phyloP scores from a whole-genome alignment of 83 land plant genomes.

The Picea abies region DNA sequence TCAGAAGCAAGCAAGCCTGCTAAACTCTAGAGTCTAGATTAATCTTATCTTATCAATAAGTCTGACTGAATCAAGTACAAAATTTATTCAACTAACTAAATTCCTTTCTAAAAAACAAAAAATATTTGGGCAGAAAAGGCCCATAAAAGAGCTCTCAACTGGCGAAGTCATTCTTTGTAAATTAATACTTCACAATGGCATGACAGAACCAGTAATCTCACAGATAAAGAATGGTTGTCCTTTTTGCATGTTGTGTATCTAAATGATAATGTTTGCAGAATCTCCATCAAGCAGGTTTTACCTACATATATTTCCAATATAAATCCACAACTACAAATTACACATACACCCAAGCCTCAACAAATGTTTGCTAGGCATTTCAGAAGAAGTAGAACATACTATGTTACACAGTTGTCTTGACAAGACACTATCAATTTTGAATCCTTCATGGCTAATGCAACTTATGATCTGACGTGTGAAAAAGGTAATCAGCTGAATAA shows the following conservation, averaged over 20 bases:
- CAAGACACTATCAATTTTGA: too few species aligned
- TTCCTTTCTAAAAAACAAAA: neutral
- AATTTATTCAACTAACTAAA: neutral
- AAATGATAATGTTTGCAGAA: neutral
- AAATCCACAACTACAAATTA: neutral
- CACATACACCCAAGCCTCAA: too few species aligned
- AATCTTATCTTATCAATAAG: too few species aligned
- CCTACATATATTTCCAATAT: neutral
- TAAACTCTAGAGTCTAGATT: too few species aligned
- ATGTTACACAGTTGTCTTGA: too few species aligned
- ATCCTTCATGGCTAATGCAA: too few species aligned
- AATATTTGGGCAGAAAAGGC: neutral
- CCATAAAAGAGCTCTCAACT: neutral
- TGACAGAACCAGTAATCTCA: neutral
- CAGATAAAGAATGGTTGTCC: too few species aligned
- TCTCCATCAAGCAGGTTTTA: neutral
- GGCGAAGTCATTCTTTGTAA: neutral
- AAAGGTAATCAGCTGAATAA: too few species aligned
- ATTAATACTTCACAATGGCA: neutral
- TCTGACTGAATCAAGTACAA: neutral
- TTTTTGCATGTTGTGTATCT: neutral
- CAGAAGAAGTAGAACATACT: too few species aligned
- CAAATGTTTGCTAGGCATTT: too few species aligned
- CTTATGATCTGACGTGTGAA: too few species aligned
- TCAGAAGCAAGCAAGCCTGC: neutral